Conservation (phyloP, 2,329 filamentous ascomycete species). For the Monosporascus sp. region DNA sequence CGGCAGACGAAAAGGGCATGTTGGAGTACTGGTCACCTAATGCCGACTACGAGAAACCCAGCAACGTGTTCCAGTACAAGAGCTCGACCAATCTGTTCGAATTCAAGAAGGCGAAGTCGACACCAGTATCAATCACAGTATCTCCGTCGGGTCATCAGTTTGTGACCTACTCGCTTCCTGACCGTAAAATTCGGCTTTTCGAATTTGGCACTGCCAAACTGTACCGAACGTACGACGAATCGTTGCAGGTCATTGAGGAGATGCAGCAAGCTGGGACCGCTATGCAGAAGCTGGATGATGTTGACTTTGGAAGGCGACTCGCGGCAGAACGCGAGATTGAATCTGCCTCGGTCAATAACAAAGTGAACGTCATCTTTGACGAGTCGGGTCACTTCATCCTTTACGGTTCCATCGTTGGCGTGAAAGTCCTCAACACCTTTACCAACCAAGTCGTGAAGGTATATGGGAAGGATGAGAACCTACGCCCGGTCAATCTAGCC, state of each 20-base stretch:
- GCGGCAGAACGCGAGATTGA: constrained; percentile 86
- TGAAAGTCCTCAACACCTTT: constrained; percentile 93
- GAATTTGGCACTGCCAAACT: constrained; percentile 88
- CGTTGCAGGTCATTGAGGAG: constrained; percentile 78
- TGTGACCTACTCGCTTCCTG: constrained; percentile 84
- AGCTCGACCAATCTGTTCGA: constrained; percentile 92
- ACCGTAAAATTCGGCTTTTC: constrained; percentile 88
- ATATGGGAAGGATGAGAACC: constrained; percentile 84
- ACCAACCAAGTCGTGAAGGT: constrained; percentile 89
- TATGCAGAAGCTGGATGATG: constrained; percentile 73
- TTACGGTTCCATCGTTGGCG: constrained; percentile 86
- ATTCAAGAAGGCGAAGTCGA: constrained; percentile 91
- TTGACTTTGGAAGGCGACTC: constrained; percentile 86
- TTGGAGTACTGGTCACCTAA: constrained; percentile 91
- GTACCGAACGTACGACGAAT: constrained; percentile 92
- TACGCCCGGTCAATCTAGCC: constrained; percentile 76
- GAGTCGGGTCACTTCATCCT: constrained; percentile 94
- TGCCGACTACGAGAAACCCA: constrained; percentile 80
- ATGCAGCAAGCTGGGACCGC: constrained; percentile 95
- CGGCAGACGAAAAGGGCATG: constrained; percentile 87
- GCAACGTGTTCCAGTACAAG: constrained; percentile 88
- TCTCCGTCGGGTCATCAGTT: constrained; percentile 85
- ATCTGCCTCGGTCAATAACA: constrained; percentile 58
- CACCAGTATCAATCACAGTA: constrained; percentile 75
- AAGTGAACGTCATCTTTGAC: constrained; percentile 87